Percentiles rank a stretch among this genome's conserved stretches.
These are phyloP conservation scores for Saccharum spontaneum DNA, from an alignment of 176 grass and related monocot genomes.

Conservation along the genomic window DNA sequence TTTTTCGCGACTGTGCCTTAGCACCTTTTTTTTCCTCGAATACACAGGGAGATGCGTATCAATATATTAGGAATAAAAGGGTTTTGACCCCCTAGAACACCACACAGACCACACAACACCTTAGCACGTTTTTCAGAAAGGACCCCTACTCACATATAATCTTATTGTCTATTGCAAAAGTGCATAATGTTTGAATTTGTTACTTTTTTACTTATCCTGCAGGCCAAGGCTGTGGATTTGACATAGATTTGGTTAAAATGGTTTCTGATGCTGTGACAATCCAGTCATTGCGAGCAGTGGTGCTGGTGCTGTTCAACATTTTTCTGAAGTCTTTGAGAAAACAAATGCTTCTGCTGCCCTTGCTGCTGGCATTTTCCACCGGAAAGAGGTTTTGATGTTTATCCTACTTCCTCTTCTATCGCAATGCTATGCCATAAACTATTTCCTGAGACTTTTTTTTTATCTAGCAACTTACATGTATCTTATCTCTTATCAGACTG, in stretches of 20 bases:
- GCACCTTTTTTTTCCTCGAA: not conserved
- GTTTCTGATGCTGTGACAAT: conserved; percentile 91
- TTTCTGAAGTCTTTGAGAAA: conserved; percentile 85
- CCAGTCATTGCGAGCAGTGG: conserved; percentile 93
- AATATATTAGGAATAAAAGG: not conserved
- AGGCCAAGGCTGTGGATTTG: conserved; percentile 91
- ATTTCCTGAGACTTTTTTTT: not conserved
- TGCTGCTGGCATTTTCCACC: conserved; percentile 95
- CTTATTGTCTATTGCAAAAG: not conserved
- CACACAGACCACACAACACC: not conserved
- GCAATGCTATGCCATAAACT: not conserved
- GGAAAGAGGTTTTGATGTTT: conserved; percentile 69
- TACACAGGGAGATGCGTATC: not conserved
- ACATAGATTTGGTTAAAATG: conserved; percentile 93
- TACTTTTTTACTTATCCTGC: conserved; percentile 28
- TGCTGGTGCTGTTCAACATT: conserved; percentile 71
- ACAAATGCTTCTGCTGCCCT: conserved; percentile 95
- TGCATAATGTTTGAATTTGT: conserved; percentile 4
- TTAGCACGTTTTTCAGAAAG: not conserved
- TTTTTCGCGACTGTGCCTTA: too few species aligned
- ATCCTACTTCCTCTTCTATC: conserved; percentile 7
- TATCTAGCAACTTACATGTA: not conserved
- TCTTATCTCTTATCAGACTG: not conserved
- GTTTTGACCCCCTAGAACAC: not conserved
- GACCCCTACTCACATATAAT: not conserved